Conservation (phyloP, 148 eudicot genomes). For the Rhododendron griersonianum region DNA sequence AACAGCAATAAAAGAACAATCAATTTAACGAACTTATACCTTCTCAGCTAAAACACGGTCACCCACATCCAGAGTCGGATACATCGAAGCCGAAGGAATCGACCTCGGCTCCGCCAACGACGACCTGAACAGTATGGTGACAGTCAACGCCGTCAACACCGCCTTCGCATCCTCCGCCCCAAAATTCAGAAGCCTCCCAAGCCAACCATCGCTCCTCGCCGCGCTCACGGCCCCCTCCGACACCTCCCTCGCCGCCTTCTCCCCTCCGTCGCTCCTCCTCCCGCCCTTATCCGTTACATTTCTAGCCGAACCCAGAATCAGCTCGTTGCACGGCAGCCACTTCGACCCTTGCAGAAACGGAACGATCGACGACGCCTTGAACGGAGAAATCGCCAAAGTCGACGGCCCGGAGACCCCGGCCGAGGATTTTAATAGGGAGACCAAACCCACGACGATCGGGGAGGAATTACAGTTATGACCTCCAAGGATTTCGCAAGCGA, state of each 20-base stretch:
- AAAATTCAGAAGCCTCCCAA: conserved; percentile 39
- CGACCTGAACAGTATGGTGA: conserved; percentile 54
- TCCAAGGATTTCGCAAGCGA: conserved; percentile 38
- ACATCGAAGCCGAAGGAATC: conserved; percentile 81
- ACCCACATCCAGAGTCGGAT: conserved; percentile 78
- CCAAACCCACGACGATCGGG: conserved; percentile 38
- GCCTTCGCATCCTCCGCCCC: conserved; percentile 83
- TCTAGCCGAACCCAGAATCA: conserved; percentile 12
- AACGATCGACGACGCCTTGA: conserved; percentile 41
- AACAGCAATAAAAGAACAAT: neutral
- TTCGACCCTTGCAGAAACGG: conserved; percentile 62
- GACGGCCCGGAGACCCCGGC: conserved; percentile 16
- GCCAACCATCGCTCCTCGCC: conserved; percentile 27
- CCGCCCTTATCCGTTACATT: conserved; percentile 44
- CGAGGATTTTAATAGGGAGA: conserved; percentile 44
- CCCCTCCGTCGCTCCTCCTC: conserved; percentile 13
- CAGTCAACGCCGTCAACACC: conserved; percentile 70
- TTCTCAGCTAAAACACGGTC: conserved; percentile 85
- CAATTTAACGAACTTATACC: conserved; percentile 32
- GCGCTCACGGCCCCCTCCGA: neutral
- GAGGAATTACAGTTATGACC: conserved; percentile 15
- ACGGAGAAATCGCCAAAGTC: conserved; percentile 43
- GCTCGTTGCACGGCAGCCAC: conserved; percentile 68
- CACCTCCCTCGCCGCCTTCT: conserved; percentile 10
- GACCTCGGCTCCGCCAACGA: conserved; percentile 81